Evolutionary conservation across 2,329 filamentous ascomycete species (phyloP).

Genomic region (Tolypocladium pustulatum): DNA sequence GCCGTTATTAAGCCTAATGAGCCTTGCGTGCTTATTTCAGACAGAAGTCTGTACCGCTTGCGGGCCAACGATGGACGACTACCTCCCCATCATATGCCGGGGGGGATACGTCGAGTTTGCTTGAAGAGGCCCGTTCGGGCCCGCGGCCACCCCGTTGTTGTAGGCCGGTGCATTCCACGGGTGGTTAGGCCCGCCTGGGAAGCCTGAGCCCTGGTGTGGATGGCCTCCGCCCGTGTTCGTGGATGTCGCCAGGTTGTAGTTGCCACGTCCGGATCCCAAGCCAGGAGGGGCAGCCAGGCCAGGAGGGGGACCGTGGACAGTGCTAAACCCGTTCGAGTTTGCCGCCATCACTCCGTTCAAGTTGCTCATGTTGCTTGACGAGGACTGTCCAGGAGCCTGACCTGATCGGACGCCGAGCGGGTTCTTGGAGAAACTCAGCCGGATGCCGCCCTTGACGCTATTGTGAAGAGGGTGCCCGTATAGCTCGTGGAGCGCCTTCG

Average conservation of each 20-base stretch:
- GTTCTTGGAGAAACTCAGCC: slow-evolving; percentile 95
- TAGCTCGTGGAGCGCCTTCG: slow-evolving; percentile 79
- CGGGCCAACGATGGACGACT: not conserved
- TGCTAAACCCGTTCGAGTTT: slow-evolving; percentile 47
- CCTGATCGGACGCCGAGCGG: slow-evolving; percentile 82
- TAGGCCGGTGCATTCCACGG: slow-evolving; percentile 14
- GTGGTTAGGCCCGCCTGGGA: slow-evolving; percentile 9
- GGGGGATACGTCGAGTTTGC: slow-evolving; percentile 15
- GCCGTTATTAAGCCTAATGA: not conserved
- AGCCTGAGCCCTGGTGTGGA: slow-evolving; percentile 7
- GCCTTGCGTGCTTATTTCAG: not conserved
- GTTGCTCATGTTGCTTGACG: slow-evolving; percentile 33
- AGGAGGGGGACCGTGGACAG: slow-evolving; percentile 68
- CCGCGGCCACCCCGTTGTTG: slow-evolving; percentile 11
- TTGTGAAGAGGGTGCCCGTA: slow-evolving; percentile 84
- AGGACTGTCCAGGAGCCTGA: slow-evolving; percentile 42
- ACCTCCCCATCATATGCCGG: slow-evolving; percentile 24
- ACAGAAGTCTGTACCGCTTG: not conserved
- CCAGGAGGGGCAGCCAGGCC: slow-evolving; percentile 70
- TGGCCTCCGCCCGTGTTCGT: slow-evolving; percentile 9
- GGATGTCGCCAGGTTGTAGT: slow-evolving; percentile 12
- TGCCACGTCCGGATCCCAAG: slow-evolving; percentile 28
- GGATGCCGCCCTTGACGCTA: slow-evolving; percentile 88
- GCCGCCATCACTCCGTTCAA: slow-evolving; percentile 48
- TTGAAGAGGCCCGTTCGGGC: slow-evolving; percentile 7